Conservation (phyloP, 345 rosid species). For the Lepidium didymum region DNA sequence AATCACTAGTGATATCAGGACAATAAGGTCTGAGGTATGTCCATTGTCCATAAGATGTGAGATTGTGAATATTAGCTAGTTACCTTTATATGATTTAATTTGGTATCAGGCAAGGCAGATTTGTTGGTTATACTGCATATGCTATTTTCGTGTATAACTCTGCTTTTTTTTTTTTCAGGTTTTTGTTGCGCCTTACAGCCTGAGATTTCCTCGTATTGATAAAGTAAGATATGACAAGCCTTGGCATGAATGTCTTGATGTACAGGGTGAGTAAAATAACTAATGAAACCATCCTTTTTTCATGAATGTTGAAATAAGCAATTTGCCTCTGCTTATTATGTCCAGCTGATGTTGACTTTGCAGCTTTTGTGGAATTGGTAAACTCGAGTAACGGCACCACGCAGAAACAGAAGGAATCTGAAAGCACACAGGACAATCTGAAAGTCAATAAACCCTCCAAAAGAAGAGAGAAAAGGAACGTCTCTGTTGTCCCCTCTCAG, state of each 20-base stretch:
- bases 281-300: background rate
- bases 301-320: background rate
- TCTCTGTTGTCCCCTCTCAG: constrained; percentile 70
- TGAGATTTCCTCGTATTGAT: constrained; percentile 96
- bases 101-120: background rate
- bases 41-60: background rate
- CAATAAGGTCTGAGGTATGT: constrained; percentile 89
- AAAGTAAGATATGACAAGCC: constrained; percentile 95
- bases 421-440: constrained; percentile 33
- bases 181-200: constrained; percentile 90
- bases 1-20: constrained; percentile 89
- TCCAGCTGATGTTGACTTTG: constrained; percentile 11
- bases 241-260: constrained; percentile 95
- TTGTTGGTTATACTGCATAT: background rate
- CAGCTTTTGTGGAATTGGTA: constrained; percentile 85
- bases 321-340: background rate
- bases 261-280: constrained; percentile 56
- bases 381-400: constrained; percentile 92
- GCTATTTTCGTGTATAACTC: constrained; percentile 1
- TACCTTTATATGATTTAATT: background rate
- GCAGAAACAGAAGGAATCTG: constrained; percentile 50
- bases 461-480: constrained; percentile 49
- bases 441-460: constrained; percentile 36
- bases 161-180: constrained; percentile 41
- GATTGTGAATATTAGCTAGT: background rate